A percentile compares a stretch with the other conserved stretches of the same genome.
phyloP scores from a whole-genome alignment of 768 basidiomycete genomes.

The Kwoniella pini region DNA sequence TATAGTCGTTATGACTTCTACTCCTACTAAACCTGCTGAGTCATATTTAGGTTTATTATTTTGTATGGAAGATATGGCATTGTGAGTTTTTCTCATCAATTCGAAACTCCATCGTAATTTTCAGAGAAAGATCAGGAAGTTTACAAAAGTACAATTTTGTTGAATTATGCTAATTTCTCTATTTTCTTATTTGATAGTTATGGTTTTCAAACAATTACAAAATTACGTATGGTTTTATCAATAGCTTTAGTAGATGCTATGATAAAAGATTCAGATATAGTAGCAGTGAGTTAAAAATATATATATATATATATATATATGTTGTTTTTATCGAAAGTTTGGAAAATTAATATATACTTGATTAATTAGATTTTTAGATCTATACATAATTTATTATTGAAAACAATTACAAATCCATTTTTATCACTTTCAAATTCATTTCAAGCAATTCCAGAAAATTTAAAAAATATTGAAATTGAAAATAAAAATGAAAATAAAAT shows the following conservation, averaged over 20 bases:
- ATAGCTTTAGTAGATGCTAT: slow-evolving; percentile 52
- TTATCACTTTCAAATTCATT: slow-evolving; percentile 35
- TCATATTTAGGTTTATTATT: slow-evolving; percentile 51
- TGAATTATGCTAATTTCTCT: no score
- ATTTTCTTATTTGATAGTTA: slow-evolving; percentile 30
- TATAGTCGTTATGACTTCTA: slow-evolving; percentile 45
- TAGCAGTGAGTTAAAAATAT: slow-evolving; percentile 49
- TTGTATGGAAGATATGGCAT: slow-evolving; percentile 54
- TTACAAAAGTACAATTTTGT: no score
- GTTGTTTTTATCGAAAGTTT: background rate
- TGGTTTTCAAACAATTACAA: slow-evolving; percentile 50
- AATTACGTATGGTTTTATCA: slow-evolving; percentile 48
- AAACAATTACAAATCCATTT: slow-evolving; percentile 47
- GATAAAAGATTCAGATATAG: slow-evolving; percentile 53
- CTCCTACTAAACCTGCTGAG: slow-evolving; percentile 47
- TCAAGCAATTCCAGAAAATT: slow-evolving; percentile 14
- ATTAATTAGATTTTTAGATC: slow-evolving; percentile 46
- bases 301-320: no score
- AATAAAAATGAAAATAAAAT: no score
- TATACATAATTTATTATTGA: slow-evolving; percentile 47
- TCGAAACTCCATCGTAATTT: slow-evolving; percentile 5
- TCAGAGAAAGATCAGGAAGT: no score
- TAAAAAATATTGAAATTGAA: no score
- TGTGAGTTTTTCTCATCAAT: slow-evolving; percentile 30
- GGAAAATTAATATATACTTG: no score